Evolutionary conservation across 2,329 filamentous ascomycete genomes (phyloP).

Genomic region (Leptographium wingfieldii): DNA sequence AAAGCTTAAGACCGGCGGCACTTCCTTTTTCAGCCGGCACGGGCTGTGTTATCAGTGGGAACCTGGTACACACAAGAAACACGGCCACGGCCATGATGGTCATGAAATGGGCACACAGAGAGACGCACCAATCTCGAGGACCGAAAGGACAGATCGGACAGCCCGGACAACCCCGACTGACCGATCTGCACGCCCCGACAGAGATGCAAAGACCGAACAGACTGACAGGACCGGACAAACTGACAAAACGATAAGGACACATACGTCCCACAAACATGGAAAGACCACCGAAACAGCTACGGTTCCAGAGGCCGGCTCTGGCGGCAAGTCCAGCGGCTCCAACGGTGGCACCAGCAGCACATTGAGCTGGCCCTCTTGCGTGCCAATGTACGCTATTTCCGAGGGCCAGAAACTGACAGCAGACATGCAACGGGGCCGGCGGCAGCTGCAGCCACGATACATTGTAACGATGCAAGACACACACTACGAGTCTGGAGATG

Average conservation of each 20-base stretch:
- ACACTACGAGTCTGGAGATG: neutral
- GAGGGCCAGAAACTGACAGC: neutral
- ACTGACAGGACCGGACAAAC: neutral
- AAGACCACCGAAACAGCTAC: neutral
- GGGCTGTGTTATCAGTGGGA: neutral
- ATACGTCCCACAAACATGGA: neutral
- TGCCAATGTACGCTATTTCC: neutral
- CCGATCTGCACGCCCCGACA: no score
- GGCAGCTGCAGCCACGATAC: neutral
- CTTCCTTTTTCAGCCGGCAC: neutral
- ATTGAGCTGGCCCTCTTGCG: neutral
- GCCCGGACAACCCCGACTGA: no score
- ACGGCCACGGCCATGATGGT: neutral
- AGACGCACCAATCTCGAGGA: neutral
- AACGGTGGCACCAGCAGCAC: neutral
- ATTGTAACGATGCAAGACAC: neutral
- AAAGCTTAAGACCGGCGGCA: neutral
- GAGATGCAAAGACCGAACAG: neutral
- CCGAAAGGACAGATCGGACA: neutral
- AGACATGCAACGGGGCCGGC: neutral
- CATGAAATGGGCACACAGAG: neutral
- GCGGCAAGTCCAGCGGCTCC: neutral
- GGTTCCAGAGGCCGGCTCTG: neutral
- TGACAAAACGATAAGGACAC: neutral
- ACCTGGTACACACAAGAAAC: neutral